Percentiles rank a stretch among this genome's conserved stretches.
Evolutionary conservation across 2,329 filamentous ascomycete genomes (phyloP).

Genomic region (Mollisiaceae sp.): DNA sequence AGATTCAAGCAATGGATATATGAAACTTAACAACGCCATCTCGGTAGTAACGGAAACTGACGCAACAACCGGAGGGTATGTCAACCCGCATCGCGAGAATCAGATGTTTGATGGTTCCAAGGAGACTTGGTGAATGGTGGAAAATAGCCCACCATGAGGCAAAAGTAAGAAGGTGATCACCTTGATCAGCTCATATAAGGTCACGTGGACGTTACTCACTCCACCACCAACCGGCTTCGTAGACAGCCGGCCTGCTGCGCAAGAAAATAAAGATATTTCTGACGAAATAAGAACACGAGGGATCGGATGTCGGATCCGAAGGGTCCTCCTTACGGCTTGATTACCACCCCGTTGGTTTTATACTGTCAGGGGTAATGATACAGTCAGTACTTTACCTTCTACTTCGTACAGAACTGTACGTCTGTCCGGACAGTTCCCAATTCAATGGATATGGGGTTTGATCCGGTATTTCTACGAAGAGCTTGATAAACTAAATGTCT

Average conservation of each 20-base stretch:
- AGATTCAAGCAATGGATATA: background rate
- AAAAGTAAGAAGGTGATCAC: background rate
- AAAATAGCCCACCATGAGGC: background rate
- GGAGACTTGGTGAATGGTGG: background rate
- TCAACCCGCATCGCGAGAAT: background rate
- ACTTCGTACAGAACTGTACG: too few species aligned
- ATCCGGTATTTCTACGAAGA: background rate
- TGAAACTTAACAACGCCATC: background rate
- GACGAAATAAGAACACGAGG: background rate
- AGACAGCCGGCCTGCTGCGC: background rate
- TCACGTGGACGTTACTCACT: background rate
- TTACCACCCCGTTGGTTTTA: background rate
- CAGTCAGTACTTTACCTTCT: too few species aligned
- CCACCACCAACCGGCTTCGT: background rate
- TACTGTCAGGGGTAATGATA: background rate
- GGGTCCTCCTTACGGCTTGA: background rate
- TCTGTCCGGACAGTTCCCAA: background rate
- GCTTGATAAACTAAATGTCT: background rate
- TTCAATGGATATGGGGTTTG: background rate
- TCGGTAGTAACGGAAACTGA: background rate
- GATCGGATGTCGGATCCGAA: background rate
- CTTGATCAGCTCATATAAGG: background rate
- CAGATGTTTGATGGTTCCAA: background rate
- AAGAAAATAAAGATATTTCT: too few species aligned
- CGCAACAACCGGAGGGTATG: background rate